Evolutionary conservation across 148 eudicot genomes (phyloP).

Genomic region (Cornus controversa): DNA sequence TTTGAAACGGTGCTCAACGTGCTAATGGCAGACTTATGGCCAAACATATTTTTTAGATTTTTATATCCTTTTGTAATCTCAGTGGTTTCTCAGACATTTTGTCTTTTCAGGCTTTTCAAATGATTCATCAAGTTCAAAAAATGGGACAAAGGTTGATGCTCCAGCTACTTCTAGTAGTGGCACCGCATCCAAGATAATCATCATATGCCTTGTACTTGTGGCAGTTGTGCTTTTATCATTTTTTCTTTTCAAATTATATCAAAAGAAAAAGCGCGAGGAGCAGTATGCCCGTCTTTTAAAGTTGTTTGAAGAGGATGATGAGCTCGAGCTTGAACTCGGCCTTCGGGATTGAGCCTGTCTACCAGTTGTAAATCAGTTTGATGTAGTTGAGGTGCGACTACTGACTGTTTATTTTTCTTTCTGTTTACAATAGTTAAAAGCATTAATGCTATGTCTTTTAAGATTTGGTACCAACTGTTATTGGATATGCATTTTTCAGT

Average conservation of each 20-base stretch:
- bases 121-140: conserved; percentile 45
- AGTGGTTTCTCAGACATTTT: neutral
- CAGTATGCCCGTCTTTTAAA: conserved; percentile 87
- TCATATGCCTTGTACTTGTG: conserved; percentile 48
- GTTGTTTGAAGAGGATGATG: conserved; percentile 94
- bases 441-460: neutral
- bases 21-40: neutral
- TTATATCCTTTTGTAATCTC: neutral
- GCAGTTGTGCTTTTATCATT: conserved; percentile 47
- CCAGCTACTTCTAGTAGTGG: conserved; percentile 31
- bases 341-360: conserved; percentile 61
- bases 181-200: conserved; percentile 50
- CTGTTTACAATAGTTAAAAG: neutral
- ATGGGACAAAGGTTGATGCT: conserved; percentile 23
- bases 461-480: too few species aligned
- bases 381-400: conserved; percentile 28
- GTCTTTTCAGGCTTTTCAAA: conserved; percentile 49
- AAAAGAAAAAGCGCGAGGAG: conserved; percentile 85
- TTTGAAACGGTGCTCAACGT: neutral
- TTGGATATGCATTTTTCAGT: neutral
- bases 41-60: neutral
- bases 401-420: neutral
- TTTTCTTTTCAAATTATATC: conserved; percentile 80
- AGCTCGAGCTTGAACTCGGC: conserved; percentile 92
- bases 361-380: neutral